Evolutionary conservation across 495 filamentous ascomycete species (phyloP).

Genomic region (Lophium mytilinum): DNA sequence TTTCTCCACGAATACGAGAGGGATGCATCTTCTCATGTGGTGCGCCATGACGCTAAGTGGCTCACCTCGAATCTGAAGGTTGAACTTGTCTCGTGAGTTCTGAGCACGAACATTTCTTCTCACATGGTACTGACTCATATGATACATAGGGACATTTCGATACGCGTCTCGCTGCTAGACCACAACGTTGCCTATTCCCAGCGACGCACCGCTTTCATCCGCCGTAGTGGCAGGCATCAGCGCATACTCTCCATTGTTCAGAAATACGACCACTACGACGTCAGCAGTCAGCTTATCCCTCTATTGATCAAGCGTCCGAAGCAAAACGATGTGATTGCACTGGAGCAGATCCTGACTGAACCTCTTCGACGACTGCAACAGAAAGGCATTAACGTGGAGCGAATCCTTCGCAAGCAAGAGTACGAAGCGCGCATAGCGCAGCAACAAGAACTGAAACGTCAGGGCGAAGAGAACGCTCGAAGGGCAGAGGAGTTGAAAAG

Average conservation of each 20-base stretch:
- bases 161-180: slow-evolving; percentile 64
- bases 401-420: slow-evolving; percentile 77
- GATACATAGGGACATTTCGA: slow-evolving; percentile 41
- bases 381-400: slow-evolving; percentile 89
- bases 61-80: slow-evolving; percentile 77
- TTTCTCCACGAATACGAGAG: slow-evolving; percentile 69
- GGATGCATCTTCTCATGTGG: slow-evolving; percentile 40
- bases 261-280: slow-evolving; percentile 73
- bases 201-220: slow-evolving; percentile 42
- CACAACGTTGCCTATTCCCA: slow-evolving; percentile 38
- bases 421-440: slow-evolving; percentile 80
- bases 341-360: slow-evolving; percentile 81
- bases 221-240: slow-evolving; percentile 53
- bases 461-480: slow-evolving; percentile 65
- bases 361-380: slow-evolving; percentile 66
- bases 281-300: slow-evolving; percentile 73
- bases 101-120: too few species aligned
- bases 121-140: too few species aligned
- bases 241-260: slow-evolving; percentile 52
- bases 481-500: slow-evolving; percentile 51
- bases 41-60: slow-evolving; percentile 82
- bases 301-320: slow-evolving; percentile 74
- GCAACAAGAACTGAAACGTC: slow-evolving; percentile 53
- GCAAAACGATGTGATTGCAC: slow-evolving; percentile 72
- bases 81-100: slow-evolving; percentile 51